phyloP scores from a whole-genome alignment of 179 eudicot species.

The Spergularia azorica region DNA sequence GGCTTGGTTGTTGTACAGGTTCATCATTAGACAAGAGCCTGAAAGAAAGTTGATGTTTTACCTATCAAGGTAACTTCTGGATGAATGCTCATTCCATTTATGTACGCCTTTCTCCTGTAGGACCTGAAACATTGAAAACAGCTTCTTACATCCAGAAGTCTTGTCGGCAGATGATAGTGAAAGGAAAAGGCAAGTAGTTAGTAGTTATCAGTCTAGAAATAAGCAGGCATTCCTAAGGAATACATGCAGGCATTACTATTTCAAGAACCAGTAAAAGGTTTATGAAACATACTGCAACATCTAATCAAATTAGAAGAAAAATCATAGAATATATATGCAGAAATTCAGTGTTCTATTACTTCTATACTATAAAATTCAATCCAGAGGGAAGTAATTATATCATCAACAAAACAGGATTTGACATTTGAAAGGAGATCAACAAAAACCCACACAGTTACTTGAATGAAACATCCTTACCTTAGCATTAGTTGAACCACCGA shows the following conservation, averaged over 20 bases:
- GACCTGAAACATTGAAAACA: conserved; percentile 36
- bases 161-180: neutral
- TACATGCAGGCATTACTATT: neutral
- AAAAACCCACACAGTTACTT: neutral
- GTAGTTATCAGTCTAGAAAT: neutral
- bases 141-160: neutral
- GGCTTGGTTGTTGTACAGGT: no score
- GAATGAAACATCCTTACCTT: conserved; percentile 47
- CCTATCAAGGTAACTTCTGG: conserved; percentile 88
- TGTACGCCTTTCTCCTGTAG: conserved; percentile 78
- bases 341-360: neutral
- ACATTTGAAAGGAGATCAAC: neutral
- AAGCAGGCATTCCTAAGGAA: no score
- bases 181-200: neutral
- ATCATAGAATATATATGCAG: neutral
- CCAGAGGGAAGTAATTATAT: neutral
- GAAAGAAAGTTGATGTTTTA: conserved; percentile 6
- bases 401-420: neutral
- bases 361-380: neutral
- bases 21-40: neutral
- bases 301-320: neutral
- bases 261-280: neutral
- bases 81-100: conserved; percentile 92
- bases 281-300: neutral
- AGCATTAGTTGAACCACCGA: conserved; percentile 92